These are phyloP conservation scores for Adansonia digitata DNA, from an alignment of 345 rosid species.

Conservation along the genomic window DNA sequence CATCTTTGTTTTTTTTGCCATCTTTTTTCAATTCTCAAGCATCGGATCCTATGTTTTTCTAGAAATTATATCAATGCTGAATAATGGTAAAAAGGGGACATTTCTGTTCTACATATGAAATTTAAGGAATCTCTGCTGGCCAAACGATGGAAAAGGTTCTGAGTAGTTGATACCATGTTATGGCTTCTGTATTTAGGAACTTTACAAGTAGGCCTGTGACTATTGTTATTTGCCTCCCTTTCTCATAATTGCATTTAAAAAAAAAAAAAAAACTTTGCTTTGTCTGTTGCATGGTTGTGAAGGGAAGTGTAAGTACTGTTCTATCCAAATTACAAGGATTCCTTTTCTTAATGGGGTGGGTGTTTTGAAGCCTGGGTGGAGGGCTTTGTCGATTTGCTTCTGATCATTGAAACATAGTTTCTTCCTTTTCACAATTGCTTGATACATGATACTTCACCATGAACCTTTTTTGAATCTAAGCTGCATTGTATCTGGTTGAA, in stretches of 20 bases:
- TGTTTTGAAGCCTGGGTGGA: not conserved
- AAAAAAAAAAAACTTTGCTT: not conserved
- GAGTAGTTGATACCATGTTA: not conserved
- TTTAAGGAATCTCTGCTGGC: not conserved
- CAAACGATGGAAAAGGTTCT: not conserved
- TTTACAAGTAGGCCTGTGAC: not conserved
- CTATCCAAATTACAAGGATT: not conserved
- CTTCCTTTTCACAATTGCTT: not conserved
- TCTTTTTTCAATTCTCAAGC: not conserved
- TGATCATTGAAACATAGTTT: not conserved
- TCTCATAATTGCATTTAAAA: not conserved
- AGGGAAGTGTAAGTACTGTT: not conserved
- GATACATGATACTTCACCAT: not conserved
- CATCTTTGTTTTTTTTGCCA: not conserved
- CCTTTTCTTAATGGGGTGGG: not conserved
- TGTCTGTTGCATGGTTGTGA: constrained; percentile 1
- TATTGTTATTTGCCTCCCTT: not conserved
- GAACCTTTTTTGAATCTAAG: not conserved
- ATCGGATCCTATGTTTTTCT: not conserved
- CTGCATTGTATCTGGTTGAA: not conserved
- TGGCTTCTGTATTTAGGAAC: constrained; percentile 4
- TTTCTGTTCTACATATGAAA: not conserved
- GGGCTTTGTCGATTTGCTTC: not conserved
- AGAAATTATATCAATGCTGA: not conserved
- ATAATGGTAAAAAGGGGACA: not conserved